Conservation (phyloP, 805 yeast genomes). For the Tetrapisispora arboricola region DNA sequence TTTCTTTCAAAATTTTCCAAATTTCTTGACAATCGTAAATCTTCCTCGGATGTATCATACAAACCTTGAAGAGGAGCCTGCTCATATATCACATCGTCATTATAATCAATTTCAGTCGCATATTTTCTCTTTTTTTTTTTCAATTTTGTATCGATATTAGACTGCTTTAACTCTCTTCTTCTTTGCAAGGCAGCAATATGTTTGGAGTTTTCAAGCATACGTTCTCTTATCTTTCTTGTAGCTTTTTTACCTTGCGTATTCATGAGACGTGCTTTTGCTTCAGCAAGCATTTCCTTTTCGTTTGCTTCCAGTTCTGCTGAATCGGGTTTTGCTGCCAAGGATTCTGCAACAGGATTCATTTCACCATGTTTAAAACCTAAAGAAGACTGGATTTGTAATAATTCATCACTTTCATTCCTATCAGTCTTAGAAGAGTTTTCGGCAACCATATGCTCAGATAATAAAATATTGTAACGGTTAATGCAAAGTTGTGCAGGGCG, state of each 20-base stretch:
- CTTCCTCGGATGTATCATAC: slow-evolving; percentile 60
- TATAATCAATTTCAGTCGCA: slow-evolving; percentile 64
- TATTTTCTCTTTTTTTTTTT: slow-evolving; percentile 43
- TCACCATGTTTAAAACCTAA: slow-evolving; percentile 38
- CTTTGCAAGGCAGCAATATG: slow-evolving; percentile 68
- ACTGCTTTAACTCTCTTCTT: slow-evolving; percentile 70
- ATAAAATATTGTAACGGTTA: slow-evolving; percentile 67
- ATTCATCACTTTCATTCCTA: slow-evolving; percentile 5
- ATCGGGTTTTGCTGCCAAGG: slow-evolving; percentile 75
- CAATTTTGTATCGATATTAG: slow-evolving; percentile 51
- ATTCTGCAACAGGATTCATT: slow-evolving; percentile 62
- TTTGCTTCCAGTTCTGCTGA: slow-evolving; percentile 73
- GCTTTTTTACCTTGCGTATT: slow-evolving; percentile 94
- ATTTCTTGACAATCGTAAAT: slow-evolving; percentile 30
- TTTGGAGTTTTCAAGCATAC: slow-evolving; percentile 68
- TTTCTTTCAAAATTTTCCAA: slow-evolving; percentile 34
- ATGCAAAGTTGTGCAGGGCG: slow-evolving; percentile 82
- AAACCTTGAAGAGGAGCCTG: slow-evolving; percentile 56
- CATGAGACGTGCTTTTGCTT: slow-evolving; percentile 84
- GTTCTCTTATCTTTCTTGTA: slow-evolving; percentile 76
- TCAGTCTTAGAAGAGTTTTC: slow-evolving; percentile 16
- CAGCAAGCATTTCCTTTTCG: slow-evolving; percentile 86
- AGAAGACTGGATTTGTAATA: slow-evolving; percentile 31
- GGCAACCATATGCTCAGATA: slow-evolving; percentile 40
- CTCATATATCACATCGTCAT: slow-evolving; percentile 74